These are phyloP conservation scores for Fomitopsis schrenkii DNA, from an alignment of 1,284 basidiomycete genomes.

Conservation along the genomic window DNA sequence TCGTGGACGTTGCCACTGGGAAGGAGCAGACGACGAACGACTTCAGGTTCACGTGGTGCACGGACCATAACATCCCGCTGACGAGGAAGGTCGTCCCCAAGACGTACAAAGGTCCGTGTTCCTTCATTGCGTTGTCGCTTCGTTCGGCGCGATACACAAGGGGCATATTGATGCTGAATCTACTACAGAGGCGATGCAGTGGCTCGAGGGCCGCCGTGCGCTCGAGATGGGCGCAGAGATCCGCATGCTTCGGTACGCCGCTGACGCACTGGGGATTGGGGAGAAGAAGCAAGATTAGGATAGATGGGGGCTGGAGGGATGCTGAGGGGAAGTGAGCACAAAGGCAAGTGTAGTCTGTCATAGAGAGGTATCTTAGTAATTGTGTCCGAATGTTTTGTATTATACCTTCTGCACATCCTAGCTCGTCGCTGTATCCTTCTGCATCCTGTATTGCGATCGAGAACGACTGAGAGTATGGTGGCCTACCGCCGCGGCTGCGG, in stretches of 20 bases:
- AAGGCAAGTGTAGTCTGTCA: neutral
- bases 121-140: neutral
- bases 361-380: neutral
- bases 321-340: neutral
- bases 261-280: neutral
- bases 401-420: too few relatives aligned
- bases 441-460: too few relatives aligned
- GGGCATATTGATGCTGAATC: neutral
- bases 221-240: constrained; percentile 62
- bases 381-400: neutral
- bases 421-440: too few relatives aligned
- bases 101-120: constrained; percentile 52
- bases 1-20: constrained; percentile 71
- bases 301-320: neutral
- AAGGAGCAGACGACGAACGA: constrained; percentile 64
- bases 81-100: constrained; percentile 62
- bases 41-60: constrained; percentile 63
- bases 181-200: constrained; percentile 71
- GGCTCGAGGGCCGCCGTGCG: constrained; percentile 73
- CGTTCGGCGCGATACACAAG: neutral
- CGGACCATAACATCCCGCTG: constrained; percentile 36
- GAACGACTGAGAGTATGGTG: too few relatives aligned
- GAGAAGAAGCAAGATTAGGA: neutral
- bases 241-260: constrained; percentile 27
- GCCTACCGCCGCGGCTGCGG: too few relatives aligned